Evolutionary conservation across 202 grass and related monocot genomes (phyloP).

Genomic region (Musa balbisiana): DNA sequence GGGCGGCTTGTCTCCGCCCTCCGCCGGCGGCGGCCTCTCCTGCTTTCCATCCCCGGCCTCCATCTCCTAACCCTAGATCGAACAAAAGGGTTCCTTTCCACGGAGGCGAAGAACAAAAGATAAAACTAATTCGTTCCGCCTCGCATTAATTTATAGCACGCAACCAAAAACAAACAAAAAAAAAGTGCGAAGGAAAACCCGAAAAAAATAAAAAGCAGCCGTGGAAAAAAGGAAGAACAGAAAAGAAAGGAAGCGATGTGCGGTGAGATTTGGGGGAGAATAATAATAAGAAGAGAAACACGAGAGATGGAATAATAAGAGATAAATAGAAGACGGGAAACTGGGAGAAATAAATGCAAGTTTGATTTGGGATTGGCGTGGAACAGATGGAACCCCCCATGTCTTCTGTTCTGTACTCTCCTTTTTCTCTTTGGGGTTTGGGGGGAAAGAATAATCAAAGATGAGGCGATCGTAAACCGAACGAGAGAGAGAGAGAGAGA

Average conservation of each 20-base stretch:
- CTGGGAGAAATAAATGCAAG: not conserved
- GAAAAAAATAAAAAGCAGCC: not conserved
- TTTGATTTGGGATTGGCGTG: not conserved
- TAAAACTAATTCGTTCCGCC: not conserved
- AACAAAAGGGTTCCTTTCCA: not conserved
- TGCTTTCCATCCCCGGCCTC: slow-evolving; percentile 14
- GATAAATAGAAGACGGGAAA: not conserved
- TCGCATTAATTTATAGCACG: not conserved
- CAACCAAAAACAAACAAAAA: too few species aligned
- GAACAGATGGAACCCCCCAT: too few species aligned
- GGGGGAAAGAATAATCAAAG: not conserved
- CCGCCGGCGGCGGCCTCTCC: slow-evolving; percentile 23
- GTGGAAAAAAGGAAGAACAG: not conserved
- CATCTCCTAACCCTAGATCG: slow-evolving; percentile 27
- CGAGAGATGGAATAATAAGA: not conserved
- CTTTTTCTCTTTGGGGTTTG: not conserved
- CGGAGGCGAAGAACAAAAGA: not conserved
- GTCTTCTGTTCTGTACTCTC: not conserved
- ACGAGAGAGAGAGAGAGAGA: too few species aligned
- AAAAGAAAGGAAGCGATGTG: slow-evolving; percentile 1
- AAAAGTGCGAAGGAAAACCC: not conserved
- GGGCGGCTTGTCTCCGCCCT: slow-evolving; percentile 25
- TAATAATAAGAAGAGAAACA: not conserved
- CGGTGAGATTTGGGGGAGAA: not conserved
- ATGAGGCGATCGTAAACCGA: not conserved